phyloP scores from a whole-genome alignment of 805 yeast species.

The Sungouiella blattae region DNA sequence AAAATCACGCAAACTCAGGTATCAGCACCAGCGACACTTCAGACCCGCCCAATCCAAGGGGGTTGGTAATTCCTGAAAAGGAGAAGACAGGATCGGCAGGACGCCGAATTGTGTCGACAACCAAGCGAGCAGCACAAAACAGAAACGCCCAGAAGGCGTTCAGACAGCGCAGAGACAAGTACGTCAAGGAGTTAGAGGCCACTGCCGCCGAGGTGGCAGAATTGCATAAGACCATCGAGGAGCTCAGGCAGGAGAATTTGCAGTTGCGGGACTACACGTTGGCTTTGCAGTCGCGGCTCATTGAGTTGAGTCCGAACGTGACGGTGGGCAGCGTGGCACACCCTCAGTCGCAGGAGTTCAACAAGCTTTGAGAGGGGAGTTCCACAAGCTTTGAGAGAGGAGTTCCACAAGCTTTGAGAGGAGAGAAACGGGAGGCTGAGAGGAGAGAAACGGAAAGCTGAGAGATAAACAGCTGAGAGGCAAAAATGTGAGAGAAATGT shows the following conservation, averaged over 20 bases:
- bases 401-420: neutral
- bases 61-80: neutral
- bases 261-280: constrained; percentile 70
- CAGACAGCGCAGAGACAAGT: constrained; percentile 76
- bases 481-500: no score
- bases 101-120: constrained; percentile 40
- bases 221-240: constrained; percentile 62
- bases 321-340: neutral
- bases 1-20: neutral
- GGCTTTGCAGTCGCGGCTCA: constrained; percentile 63
- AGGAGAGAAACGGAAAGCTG: neutral
- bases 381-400: neutral
- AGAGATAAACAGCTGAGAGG: no score
- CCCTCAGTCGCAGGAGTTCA: constrained; percentile 1
- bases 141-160: constrained; percentile 90
- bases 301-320: constrained; percentile 35
- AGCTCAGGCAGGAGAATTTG: constrained; percentile 65
- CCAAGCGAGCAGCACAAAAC: constrained; percentile 90
- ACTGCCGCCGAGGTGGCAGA: constrained; percentile 61
- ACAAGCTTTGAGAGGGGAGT: constrained; percentile 1
- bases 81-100: neutral
- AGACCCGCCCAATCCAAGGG: neutral
- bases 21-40: neutral
- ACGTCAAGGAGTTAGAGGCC: constrained; percentile 74
- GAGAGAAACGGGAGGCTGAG: no score